Base-by-base conservation (phyloP, 2,329 filamentous ascomycete genomes). In the Botrytis deweyae region DNA sequence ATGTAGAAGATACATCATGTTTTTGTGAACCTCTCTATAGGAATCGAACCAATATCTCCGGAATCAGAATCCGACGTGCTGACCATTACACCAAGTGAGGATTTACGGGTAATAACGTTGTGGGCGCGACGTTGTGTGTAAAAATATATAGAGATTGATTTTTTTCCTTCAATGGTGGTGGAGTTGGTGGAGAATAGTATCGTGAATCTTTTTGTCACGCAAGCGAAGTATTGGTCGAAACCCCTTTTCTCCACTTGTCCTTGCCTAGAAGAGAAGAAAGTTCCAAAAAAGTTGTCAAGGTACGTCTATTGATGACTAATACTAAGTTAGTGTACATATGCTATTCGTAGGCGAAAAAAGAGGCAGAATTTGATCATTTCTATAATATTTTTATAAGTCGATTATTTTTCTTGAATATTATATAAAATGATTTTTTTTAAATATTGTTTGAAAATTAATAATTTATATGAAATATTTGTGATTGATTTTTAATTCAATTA, bases 31-130 rank as follows among this genome's bases (percentile, higher is more conserved):
- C 66, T 68, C 49, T 42, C 36, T 58, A 72, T 72, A 72, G 71
- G 71, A 72, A 72, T 72, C 71, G 64, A 69, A 69, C 71, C 71
- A 72, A 72, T 61, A 72, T 72, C 71, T 72, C 71, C 71, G 63
- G 71, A 72, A 72, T 72, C 71, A 72, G 71, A 72, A 72, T 72
- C 71, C 71, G 71, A 69, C 33, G 63, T 68, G 70, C 70, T 72
- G 42, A 72, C 63, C 70, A 61, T 72, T 72, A 72, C 63, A 72
- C 61, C 61, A 67, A 55, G 46, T 52, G 46, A 67, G 63, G 63
- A 7, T 14, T 33, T 3, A 9, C 1, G 6, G 18, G 29, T 29
- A 29, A 29, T 29, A 29, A 29, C 29, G 2, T 18, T 33, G 8
- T 9, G 12, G n/a, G 4, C 14, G 0, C n/a, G 3, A 9, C 6